Evolutionary conservation across 306 rosid genomes (phyloP), one percentile per base, ranked within the genome.

Genomic region (Cucumis sativus): DNA sequence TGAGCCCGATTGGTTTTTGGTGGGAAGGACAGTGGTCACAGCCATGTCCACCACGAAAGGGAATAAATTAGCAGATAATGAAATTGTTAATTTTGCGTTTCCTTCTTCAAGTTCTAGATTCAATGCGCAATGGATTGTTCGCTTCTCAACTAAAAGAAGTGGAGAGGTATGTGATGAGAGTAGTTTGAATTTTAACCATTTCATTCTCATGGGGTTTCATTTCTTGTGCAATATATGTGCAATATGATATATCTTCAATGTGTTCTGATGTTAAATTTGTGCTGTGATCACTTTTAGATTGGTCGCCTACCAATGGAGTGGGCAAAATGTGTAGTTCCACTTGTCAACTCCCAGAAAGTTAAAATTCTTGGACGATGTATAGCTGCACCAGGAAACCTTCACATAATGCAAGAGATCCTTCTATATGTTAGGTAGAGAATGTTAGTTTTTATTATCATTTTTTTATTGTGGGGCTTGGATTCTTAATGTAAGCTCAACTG

Each of bases 281-380:
- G 71, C 51, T 78, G 66, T 35, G 65, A 18, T 65, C 79, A 74
- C 40, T 7, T 75, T n/a, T 62, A 93, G 98, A 90, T 93, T 81
- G 98, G 98, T 77, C 82, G 97, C 77, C 83, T 93, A 80, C 93
- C 89, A 45, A 93, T 91, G 97, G 97, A 91, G 73, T 91, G 97
- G 98, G 96, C 89, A 13, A 89, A 88, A 61, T 66, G 77, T 80
- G 82, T 93, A 11, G 77, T 83, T 80, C 97, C 96, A 2, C 93
- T 91, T 74, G 79, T 89, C 57, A 71, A 56, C 25, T 87, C 96
- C 13, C 80, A 83, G 30, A 91, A 80, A 79, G 91, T 93, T 68
- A 87, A 64, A 84, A 84, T 86, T 81, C 63, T 60, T 51, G 98
- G 90, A 12, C 83, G 98, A 12, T 91, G 93, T 74, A 52, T 93